Evolutionary conservation across 345 rosid genomes (phyloP), one percentile per base, ranked within the genome.

Genomic region (Noccaea caerulescens): DNA sequence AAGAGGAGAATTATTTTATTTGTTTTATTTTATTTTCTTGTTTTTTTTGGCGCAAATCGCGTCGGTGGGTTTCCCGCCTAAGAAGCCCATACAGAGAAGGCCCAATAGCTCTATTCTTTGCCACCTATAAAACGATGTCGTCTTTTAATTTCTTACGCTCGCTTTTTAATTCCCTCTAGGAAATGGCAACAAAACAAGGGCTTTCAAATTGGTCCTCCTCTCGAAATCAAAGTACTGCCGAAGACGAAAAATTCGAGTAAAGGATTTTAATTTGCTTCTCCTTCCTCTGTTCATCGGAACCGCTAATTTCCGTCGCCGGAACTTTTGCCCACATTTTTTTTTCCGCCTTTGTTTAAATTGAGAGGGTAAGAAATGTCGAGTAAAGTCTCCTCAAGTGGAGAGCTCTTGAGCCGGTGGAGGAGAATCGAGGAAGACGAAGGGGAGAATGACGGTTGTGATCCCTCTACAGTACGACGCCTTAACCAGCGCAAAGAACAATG

Each of bases 341-440:
- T 41, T 18, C 46, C 54, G 61, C 46, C 61, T 54, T 52, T 37
- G 59, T 11, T 8, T 11, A 10, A 39, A 25, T 54, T 55, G 60
- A 54, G 54, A 56, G 60, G 32, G 30, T 27, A 44, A 10, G 46
- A 46, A 65, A 89, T 84, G 91, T 42, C 78, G 69, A 79, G 73
- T 63, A 76, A 60, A 62, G 55, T 58, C 45, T 71, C 64, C 50
- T 77, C 84, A 43, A 82, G 81, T 74, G 76, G 66, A 68, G 87
- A 81, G 66, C 77, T 94, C 38, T 75, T 89, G 70, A 83, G 82
- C 51, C 83, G 88, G 67, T 88, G 96, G 99, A 82, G 88, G 43
- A 80, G 66, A 69, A 86, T 94, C 73, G 86, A 94, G 78, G 94
- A 89, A 68, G 93, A 85, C 58, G 97, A 84, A 66, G 92, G 86